Percentiles rank a stretch among this genome's conserved stretches.
Conservation (phyloP, 495 filamentous ascomycete genomes). For the Corynascus novoguineensis region DNA sequence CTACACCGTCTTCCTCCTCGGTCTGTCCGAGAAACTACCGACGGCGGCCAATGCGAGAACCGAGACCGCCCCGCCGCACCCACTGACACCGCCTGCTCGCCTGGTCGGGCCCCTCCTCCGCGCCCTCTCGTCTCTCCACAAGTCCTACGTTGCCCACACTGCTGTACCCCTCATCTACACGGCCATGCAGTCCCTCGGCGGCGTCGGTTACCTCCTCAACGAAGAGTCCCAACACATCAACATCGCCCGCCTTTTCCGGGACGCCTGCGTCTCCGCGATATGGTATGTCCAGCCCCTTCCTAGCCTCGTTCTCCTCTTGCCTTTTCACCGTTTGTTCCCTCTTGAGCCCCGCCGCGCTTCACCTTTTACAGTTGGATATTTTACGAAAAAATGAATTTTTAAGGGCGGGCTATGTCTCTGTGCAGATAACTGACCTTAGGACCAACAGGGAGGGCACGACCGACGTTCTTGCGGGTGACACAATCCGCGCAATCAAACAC, state of each 20-base stretch:
- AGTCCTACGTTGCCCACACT: conserved; percentile 55
- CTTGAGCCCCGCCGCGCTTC: too few relatives aligned
- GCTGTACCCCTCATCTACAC: conserved; percentile 50
- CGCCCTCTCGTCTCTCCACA: conserved; percentile 59
- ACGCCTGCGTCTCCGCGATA: conserved; percentile 59
- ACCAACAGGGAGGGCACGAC: conserved; percentile 76
- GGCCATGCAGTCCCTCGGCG: conserved; percentile 65
- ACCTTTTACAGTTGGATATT: too few relatives aligned
- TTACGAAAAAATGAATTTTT: too few relatives aligned
- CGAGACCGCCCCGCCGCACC: not conserved
- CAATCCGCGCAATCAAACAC: conserved; percentile 52
- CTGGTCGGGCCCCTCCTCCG: conserved; percentile 61
- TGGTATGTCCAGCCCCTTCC: too few relatives aligned
- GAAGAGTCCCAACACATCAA: conserved; percentile 55
- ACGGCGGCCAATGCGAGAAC: too few relatives aligned
- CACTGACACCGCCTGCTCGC: too few relatives aligned
- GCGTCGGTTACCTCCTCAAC: conserved; percentile 70
- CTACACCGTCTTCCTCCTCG: conserved; percentile 51
- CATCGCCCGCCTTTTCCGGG: conserved; percentile 58
- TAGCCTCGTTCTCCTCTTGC: too few relatives aligned
- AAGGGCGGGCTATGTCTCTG: too few relatives aligned
- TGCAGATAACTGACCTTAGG: too few relatives aligned
- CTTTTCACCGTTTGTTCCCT: too few relatives aligned
- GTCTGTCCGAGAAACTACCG: conserved; percentile 25
- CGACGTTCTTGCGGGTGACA: conserved; percentile 60